A percentile compares a stretch with the other conserved stretches of the same genome.
These are phyloP conservation scores for Paragyromitra xinjiangensis DNA, from an alignment of 495 filamentous ascomycete genomes.

Conservation along the genomic window DNA sequence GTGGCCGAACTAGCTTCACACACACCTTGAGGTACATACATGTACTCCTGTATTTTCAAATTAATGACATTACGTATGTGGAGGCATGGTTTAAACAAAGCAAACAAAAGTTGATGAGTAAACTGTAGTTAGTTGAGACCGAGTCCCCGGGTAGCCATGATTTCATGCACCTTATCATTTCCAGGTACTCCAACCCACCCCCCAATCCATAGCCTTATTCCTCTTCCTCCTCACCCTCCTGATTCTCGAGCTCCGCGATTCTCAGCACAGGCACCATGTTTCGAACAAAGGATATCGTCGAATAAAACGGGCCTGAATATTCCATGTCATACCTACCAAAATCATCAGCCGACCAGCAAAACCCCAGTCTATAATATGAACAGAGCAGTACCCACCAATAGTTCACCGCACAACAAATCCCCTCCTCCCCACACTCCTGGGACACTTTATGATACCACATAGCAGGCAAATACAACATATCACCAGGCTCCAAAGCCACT, in stretches of 20 bases:
- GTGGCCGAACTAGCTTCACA: not conserved
- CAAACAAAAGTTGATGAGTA: constrained; percentile 3
- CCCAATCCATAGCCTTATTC: not conserved
- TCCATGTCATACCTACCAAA: constrained; percentile 73
- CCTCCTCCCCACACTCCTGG: constrained; percentile 69
- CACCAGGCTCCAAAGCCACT: constrained; percentile 72
- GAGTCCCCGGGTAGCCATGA: not conserved
- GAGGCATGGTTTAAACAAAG: not conserved
- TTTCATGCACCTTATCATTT: constrained; percentile 35
- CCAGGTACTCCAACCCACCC: not conserved
- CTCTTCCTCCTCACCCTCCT: not conserved
- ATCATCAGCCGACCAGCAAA: constrained; percentile 12
- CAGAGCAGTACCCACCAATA: constrained; percentile 70
- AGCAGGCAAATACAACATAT: constrained; percentile 79
- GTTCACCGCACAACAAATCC: constrained; percentile 77
- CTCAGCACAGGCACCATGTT: constrained; percentile 28
- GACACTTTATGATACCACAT: constrained; percentile 81
- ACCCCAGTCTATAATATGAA: not conserved
- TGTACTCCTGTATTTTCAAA: not conserved
- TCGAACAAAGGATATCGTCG: constrained; percentile 66
- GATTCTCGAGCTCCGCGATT: constrained; percentile 25
- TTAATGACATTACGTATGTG: constrained; percentile 1
- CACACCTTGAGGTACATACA: not conserved
- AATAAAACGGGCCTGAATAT: constrained; percentile 68
- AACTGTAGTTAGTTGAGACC: not conserved